Evolutionary conservation across 805 yeast species (phyloP).

Genomic region (Cephaloascus albidus): DNA sequence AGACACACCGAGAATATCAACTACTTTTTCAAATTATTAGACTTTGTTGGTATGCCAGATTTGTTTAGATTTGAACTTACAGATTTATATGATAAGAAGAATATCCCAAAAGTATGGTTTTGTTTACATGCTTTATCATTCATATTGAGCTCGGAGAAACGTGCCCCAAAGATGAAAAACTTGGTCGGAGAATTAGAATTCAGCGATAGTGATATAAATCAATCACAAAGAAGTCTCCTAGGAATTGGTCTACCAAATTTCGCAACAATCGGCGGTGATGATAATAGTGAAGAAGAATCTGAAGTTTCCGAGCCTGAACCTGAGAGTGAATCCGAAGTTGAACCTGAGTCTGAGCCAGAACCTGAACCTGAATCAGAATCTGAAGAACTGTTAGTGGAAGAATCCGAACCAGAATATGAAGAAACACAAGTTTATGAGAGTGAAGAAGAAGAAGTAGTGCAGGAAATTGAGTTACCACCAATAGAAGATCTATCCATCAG

Average conservation of each 20-base stretch:
- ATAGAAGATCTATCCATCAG: not conserved
- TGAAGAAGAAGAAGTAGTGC: constrained; percentile 3
- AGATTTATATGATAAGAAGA: constrained; percentile 85
- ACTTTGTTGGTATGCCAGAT: constrained; percentile 70
- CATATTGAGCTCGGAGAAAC: constrained; percentile 49
- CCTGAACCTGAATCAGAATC: not conserved
- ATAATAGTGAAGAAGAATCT: constrained; percentile 2
- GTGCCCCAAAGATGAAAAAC: constrained; percentile 52
- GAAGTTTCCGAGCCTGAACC: constrained; percentile 2
- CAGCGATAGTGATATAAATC: constrained; percentile 55
- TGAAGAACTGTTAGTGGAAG: not conserved
- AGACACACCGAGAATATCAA: constrained; percentile 91
- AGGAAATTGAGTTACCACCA: not conserved
- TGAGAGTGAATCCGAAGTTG: constrained; percentile 2
- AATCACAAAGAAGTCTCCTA: constrained; percentile 59
- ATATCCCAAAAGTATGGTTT: constrained; percentile 88
- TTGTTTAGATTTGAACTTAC: constrained; percentile 85
- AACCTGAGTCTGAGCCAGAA: constrained; percentile 1
- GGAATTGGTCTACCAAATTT: constrained; percentile 76
- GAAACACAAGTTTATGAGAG: not conserved
- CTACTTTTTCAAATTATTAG: constrained; percentile 63
- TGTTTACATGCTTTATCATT: constrained; percentile 85
- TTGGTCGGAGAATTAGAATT: constrained; percentile 57
- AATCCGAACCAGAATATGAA: not conserved
- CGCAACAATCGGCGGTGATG: constrained; percentile 29